A percentile compares a stretch with the other conserved stretches of the same genome.
These are phyloP conservation scores for Kluyveromyces siamensis DNA, from an alignment of 805 yeast species.

Conservation along the genomic window DNA sequence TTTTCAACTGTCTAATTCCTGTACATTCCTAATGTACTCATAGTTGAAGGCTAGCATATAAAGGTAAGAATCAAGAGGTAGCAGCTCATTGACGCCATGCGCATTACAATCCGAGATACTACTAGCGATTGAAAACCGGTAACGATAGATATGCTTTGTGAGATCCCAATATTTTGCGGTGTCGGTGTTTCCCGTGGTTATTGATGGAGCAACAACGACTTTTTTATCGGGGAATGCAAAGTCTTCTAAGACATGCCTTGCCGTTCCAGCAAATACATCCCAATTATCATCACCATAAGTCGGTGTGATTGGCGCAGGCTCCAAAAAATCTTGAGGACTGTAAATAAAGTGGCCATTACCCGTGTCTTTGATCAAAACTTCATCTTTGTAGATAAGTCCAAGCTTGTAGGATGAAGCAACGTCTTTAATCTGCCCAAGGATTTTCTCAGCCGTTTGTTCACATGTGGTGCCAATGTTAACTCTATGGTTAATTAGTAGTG, in stretches of 20 bases:
- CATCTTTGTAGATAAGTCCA: constrained; percentile 34
- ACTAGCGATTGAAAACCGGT: constrained; percentile 36
- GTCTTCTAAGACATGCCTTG: constrained; percentile 52
- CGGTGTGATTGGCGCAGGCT: constrained; percentile 48
- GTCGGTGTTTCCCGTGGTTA: constrained; percentile 62
- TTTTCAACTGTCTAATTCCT: not conserved
- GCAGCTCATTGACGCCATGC: constrained; percentile 55
- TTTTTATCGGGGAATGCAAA: constrained; percentile 1
- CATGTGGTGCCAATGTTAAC: constrained; percentile 38
- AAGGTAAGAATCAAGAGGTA: constrained; percentile 43
- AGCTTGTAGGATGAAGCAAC: constrained; percentile 37
- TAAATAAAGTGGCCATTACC: constrained; percentile 36
- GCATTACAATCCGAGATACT: constrained; percentile 30
- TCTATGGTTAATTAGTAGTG: constrained; percentile 42
- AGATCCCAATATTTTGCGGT: constrained; percentile 54
- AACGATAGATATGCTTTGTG: constrained; percentile 49
- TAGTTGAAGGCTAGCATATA: constrained; percentile 42
- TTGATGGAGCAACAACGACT: constrained; percentile 38
- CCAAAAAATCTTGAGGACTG: constrained; percentile 23
- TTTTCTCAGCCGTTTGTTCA: constrained; percentile 29
- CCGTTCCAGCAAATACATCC: constrained; percentile 50
- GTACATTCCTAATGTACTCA: constrained; percentile 34
- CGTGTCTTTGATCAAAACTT: constrained; percentile 22
- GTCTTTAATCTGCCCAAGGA: constrained; percentile 25
- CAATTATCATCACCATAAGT: constrained; percentile 35